Conservation (phyloP, 192 early-diverging fungal species). For the Diversispora epigaea region DNA sequence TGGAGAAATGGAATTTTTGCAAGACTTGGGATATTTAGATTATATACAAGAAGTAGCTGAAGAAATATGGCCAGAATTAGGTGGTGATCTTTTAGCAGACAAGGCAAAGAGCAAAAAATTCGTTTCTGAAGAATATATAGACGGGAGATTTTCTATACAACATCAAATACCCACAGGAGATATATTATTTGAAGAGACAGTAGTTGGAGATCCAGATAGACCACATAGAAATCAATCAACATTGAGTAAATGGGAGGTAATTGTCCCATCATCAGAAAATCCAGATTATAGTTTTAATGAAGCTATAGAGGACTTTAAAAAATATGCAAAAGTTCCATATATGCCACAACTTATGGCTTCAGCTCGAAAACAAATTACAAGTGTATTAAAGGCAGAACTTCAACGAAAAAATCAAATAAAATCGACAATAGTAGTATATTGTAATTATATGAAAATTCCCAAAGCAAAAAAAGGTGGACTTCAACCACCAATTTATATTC, state of each 20-base stretch:
- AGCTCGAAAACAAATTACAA: constrained; percentile 6
- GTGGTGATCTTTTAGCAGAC: no score
- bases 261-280: neutral
- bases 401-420: constrained; percentile 16
- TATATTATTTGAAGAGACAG: constrained; percentile 9
- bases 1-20: no score
- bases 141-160: no score
- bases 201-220: constrained; percentile 3
- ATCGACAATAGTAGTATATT: constrained; percentile 11
- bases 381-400: constrained; percentile 11
- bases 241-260: constrained; percentile 12
- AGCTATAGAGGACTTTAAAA: neutral
- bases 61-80: no score
- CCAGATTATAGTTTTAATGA: neutral
- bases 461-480: neutral
- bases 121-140: no score
- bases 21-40: no score
- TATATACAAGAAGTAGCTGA: no score
- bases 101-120: no score
- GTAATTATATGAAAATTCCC: constrained; percentile 3
- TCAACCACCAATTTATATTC: neutral
- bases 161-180: no score
- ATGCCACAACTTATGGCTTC: constrained; percentile 6
- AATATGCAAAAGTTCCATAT: constrained; percentile 10
- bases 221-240: neutral